A percentile compares a stretch with the other conserved stretches of the same genome.
These are phyloP conservation scores for Neurospora sp. DNA, from an alignment of 495 filamentous ascomycete genomes.

Conservation along the genomic window DNA sequence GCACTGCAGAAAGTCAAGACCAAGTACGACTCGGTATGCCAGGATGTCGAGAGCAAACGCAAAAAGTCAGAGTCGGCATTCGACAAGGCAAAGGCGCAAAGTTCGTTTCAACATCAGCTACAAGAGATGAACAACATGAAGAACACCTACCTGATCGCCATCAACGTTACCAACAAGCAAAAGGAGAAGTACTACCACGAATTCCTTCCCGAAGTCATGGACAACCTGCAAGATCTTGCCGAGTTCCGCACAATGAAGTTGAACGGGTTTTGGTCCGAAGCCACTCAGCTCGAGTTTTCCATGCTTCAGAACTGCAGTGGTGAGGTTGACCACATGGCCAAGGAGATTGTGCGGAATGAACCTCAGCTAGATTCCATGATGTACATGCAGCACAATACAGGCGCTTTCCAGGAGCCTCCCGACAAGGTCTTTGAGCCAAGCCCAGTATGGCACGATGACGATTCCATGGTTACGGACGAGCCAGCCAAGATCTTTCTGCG, in stretches of 20 bases:
- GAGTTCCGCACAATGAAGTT: conserved; percentile 75
- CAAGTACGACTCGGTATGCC: conserved; percentile 84
- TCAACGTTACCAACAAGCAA: conserved; percentile 92
- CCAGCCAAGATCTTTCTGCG: conserved; percentile 79
- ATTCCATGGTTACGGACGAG: conserved; percentile 70
- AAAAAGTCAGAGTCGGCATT: conserved; percentile 89
- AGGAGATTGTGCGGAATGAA: conserved; percentile 80
- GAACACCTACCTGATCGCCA: conserved; percentile 91
- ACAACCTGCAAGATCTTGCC: conserved; percentile 83
- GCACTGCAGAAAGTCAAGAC: conserved; percentile 86
- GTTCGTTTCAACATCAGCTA: conserved; percentile 79
- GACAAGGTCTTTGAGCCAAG: conserved; percentile 88
- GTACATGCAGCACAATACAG: conserved; percentile 88
- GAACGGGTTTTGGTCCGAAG: conserved; percentile 76
- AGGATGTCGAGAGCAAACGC: conserved; percentile 87
- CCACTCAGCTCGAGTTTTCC: conserved; percentile 63
- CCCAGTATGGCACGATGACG: conserved; percentile 95
- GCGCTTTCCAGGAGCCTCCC: conserved; percentile 66
- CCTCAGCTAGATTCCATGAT: conserved; percentile 90
- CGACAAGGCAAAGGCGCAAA: conserved; percentile 82
- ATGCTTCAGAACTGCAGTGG: conserved; percentile 61
- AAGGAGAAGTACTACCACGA: conserved; percentile 96
- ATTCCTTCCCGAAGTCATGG: conserved; percentile 87
- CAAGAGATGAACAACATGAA: conserved; percentile 94
- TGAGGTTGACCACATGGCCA: conserved; percentile 57